A percentile compares a stretch with the other conserved stretches of the same genome.
These are phyloP conservation scores for Osmanthus fragrans DNA, from an alignment of 257 asterid species.

Conservation along the genomic window DNA sequence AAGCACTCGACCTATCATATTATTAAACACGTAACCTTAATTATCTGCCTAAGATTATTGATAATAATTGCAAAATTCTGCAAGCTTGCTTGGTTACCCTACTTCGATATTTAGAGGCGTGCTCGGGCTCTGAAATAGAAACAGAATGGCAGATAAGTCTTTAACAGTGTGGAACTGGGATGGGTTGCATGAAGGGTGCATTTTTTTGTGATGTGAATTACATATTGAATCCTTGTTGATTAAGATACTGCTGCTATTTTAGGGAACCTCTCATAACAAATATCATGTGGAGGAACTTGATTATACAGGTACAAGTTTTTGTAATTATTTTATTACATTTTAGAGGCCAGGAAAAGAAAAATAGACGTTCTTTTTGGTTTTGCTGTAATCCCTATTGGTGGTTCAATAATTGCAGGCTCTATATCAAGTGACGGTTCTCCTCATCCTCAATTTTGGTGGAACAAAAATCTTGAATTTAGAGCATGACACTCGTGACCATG, in stretches of 20 bases:
- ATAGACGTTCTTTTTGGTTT: conserved; percentile 1
- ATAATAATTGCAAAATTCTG: no score
- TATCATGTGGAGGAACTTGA: conserved; percentile 95
- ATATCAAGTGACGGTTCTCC: conserved; percentile 85
- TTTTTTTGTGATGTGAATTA: background rate
- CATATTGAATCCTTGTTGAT: conserved; percentile 15
- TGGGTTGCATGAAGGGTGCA: background rate
- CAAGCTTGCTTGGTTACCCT: no score
- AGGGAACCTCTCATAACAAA: conserved; percentile 98
- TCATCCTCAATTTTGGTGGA: conserved; percentile 83
- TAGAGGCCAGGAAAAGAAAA: background rate
- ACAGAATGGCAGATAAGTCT: background rate
- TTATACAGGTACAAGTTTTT: conserved; percentile 61
- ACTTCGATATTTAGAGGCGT: no score
- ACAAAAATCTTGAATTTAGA: conserved; percentile 53
- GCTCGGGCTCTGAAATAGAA: background rate
- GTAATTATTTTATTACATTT: background rate
- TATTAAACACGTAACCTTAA: no score
- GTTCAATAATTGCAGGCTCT: conserved; percentile 59
- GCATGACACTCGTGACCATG: conserved; percentile 45
- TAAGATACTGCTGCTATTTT: conserved; percentile 22
- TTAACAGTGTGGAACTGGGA: background rate
- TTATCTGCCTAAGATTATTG: no score
- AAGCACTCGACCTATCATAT: no score
- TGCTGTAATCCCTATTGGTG: conserved; percentile 16